These are phyloP conservation scores for Orbilia oligospora DNA, from an alignment of 2,329 filamentous ascomycete genomes.

Conservation along the genomic window DNA sequence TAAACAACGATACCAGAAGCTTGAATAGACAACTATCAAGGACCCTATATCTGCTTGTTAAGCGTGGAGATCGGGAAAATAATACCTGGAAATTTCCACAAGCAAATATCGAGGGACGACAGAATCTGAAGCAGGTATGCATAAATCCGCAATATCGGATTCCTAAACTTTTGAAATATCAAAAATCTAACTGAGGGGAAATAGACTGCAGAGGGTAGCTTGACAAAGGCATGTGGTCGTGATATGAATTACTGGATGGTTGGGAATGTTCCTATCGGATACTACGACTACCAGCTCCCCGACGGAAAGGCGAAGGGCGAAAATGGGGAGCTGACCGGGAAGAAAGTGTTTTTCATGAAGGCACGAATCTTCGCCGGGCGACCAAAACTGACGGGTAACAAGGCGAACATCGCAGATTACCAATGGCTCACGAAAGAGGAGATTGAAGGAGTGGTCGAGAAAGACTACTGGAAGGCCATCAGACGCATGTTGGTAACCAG, in stretches of 20 bases:
- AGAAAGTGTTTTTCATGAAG: slow-evolving; percentile 97
- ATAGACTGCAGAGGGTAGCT: slow-evolving; percentile 84
- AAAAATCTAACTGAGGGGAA: slow-evolving; percentile 17
- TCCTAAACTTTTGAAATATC: background rate
- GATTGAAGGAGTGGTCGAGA: slow-evolving; percentile 77
- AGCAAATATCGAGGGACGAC: slow-evolving; percentile 77
- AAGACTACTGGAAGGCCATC: slow-evolving; percentile 80
- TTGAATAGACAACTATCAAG: slow-evolving; percentile 83
- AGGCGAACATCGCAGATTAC: slow-evolving; percentile 82
- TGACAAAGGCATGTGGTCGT: slow-evolving; percentile 82
- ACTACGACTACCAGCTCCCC: slow-evolving; percentile 76
- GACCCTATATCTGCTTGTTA: slow-evolving; percentile 90
- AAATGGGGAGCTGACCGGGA: slow-evolving; percentile 71
- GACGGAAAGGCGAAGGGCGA: slow-evolving; percentile 64
- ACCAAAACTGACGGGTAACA: slow-evolving; percentile 81
- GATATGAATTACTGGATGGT: slow-evolving; percentile 99
- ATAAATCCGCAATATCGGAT: background rate
- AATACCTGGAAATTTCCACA: slow-evolving; percentile 83
- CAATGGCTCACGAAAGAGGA: slow-evolving; percentile 94
- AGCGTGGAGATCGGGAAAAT: slow-evolving; percentile 74
- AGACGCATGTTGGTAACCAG: slow-evolving; percentile 81
- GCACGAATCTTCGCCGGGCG: slow-evolving; percentile 97
- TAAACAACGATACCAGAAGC: slow-evolving; percentile 79
- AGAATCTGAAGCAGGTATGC: slow-evolving; percentile 86
- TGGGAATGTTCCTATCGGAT: slow-evolving; percentile 88